Percentiles rank a stretch among this genome's conserved stretches.
Conservation (phyloP, 768 basidiomycete genomes). For the Leccinum ochraceum region DNA sequence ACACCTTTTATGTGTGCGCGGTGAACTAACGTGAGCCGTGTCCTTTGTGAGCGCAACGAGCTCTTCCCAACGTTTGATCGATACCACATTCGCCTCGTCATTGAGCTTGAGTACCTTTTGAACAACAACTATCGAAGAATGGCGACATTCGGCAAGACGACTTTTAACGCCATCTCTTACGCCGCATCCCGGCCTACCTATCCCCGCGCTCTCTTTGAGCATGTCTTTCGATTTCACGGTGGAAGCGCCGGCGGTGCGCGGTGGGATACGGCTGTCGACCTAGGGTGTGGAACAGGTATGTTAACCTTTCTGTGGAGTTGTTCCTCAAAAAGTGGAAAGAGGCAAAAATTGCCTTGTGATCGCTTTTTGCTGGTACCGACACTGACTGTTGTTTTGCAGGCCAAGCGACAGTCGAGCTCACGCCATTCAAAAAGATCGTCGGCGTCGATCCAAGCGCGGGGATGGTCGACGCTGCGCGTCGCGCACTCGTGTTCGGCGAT, state of each 20-base stretch:
- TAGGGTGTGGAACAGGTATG: conserved; percentile 85
- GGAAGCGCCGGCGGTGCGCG: conserved; percentile 8
- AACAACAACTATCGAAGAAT: conserved; percentile 39
- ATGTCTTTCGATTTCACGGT: conserved; percentile 61
- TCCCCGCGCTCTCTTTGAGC: conserved; percentile 62
- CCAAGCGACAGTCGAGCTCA: conserved; percentile 65
- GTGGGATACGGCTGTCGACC: conserved; percentile 66
- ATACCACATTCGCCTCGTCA: neutral
- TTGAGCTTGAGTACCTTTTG: neutral
- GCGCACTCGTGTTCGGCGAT: conserved; percentile 9
- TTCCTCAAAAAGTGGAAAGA: neutral
- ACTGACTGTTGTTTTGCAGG: conserved; percentile 40
- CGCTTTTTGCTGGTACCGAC: neutral
- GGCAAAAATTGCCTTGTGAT: neutral
- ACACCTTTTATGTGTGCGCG: neutral
- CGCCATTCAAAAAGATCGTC: conserved; percentile 56
- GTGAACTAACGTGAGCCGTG: neutral
- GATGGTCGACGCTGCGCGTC: conserved; percentile 65
- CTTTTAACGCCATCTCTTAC: conserved; percentile 69
- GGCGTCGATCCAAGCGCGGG: conserved; percentile 72
- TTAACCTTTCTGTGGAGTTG: neutral
- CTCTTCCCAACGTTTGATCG: neutral
- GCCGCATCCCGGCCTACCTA: conserved; percentile 74
- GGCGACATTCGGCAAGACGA: conserved; percentile 73
- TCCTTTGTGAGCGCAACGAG: neutral